Percentiles rank a stretch among this genome's conserved stretches.
phyloP scores from a whole-genome alignment of 129 eudicot genomes.

The Smallanthus sonchifolius region DNA sequence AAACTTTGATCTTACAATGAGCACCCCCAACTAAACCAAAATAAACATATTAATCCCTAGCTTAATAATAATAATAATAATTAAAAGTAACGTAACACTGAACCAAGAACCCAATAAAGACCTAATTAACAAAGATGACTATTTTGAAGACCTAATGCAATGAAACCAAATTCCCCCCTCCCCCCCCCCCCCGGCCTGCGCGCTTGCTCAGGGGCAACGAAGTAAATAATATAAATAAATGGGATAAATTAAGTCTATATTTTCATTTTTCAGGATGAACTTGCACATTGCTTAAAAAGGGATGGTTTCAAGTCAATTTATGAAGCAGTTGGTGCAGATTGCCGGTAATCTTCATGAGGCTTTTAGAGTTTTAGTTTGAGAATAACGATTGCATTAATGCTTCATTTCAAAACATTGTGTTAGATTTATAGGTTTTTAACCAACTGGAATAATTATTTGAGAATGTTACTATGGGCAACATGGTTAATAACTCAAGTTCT shows the following conservation, averaged over 20 bases:
- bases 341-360: constrained; percentile 27
- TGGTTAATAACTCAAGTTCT: not conserved
- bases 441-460: not conserved
- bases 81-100: too few species aligned
- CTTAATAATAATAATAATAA: too few species aligned
- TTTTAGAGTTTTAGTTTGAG: not conserved
- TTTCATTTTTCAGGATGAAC: constrained; percentile 56
- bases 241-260: too few species aligned
- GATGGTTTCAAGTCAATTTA: constrained; percentile 79
- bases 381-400: not conserved
- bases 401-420: constrained; percentile 1
- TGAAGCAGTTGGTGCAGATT: constrained; percentile 88
- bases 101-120: not conserved
- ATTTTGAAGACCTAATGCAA: not conserved
- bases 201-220: too few species aligned
- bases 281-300: constrained; percentile 75
- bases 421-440: not conserved
- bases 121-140: not conserved
- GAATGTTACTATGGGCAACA: not conserved
- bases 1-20: too few species aligned
- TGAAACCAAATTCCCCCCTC: not conserved
- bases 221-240: not conserved
- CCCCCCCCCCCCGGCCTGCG: too few species aligned
- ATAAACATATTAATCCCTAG: too few species aligned
- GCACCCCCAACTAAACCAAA: too few species aligned